These are phyloP conservation scores for Penicillium sp. DNA, from an alignment of 2,329 filamentous ascomycete species.

Conservation along the genomic window DNA sequence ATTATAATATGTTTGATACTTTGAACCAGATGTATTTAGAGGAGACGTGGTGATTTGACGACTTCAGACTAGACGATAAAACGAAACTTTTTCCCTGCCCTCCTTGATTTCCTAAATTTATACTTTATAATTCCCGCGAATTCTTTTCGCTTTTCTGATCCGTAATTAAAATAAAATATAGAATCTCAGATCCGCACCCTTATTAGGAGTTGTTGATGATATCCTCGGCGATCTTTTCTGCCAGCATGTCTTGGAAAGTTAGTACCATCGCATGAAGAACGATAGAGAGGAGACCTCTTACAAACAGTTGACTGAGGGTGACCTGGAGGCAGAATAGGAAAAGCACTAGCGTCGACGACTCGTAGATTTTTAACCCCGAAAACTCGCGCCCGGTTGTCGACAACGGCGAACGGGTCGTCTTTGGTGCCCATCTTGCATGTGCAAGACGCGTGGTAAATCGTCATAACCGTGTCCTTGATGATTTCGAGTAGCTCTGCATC, in stretches of 20 bases:
- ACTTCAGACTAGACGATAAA: not conserved
- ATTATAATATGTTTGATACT: constrained; percentile 30
- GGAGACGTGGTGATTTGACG: constrained; percentile 20
- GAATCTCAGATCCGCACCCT: not conserved
- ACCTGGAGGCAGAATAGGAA: constrained; percentile 45
- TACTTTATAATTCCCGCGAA: not conserved
- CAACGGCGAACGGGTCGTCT: constrained; percentile 34
- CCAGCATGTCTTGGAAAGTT: constrained; percentile 41
- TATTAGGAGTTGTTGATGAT: constrained; percentile 18
- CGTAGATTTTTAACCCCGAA: constrained; percentile 37
- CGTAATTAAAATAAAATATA: not conserved
- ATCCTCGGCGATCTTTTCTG: constrained; percentile 48
- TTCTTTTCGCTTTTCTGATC: not conserved
- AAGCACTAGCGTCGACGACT: constrained; percentile 43
- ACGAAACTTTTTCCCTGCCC: not conserved
- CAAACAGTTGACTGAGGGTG: constrained; percentile 49
- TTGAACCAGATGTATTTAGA: constrained; percentile 29
- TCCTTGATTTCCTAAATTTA: not conserved
- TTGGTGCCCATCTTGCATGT: constrained; percentile 39
- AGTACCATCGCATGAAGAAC: constrained; percentile 3
- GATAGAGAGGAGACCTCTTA: constrained; percentile 23
- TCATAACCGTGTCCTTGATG: constrained; percentile 36
- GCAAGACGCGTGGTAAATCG: constrained; percentile 35
- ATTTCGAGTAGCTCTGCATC: constrained; percentile 50
- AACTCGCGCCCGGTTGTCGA: constrained; percentile 38